phyloP scores from a whole-genome alignment of 2,329 filamentous ascomycete genomes.

The Sporothrix variecibatus region DNA sequence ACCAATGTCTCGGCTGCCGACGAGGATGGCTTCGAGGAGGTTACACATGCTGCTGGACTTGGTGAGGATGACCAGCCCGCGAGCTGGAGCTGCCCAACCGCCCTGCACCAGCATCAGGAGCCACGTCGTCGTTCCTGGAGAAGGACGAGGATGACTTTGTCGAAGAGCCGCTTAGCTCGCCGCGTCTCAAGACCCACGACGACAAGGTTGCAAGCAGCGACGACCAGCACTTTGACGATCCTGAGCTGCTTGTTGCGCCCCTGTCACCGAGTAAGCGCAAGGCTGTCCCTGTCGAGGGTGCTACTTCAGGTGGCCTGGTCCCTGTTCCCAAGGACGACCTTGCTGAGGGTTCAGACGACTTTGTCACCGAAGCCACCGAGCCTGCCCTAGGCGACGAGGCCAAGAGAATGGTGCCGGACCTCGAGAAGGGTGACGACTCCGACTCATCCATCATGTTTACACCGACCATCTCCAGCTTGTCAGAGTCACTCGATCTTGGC shows the following conservation, averaged over 20 bases:
- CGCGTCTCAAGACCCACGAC: constrained; percentile 62
- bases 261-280: constrained; percentile 55
- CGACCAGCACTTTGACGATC: constrained; percentile 55
- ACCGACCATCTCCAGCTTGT: constrained; percentile 32
- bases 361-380: constrained; percentile 32
- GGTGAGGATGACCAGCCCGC: constrained; percentile 59
- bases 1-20: constrained; percentile 70
- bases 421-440: constrained; percentile 34
- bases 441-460: constrained; percentile 36
- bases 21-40: constrained; percentile 93
- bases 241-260: constrained; percentile 58
- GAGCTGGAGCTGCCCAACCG: constrained; percentile 34
- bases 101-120: not conserved
- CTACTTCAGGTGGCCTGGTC: not conserved
- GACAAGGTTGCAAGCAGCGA: constrained; percentile 52
- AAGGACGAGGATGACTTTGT: constrained; percentile 74
- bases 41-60: constrained; percentile 68
- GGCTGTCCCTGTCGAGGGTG: not conserved
- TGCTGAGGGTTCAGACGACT: constrained; percentile 26
- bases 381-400: constrained; percentile 29
- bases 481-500: constrained; percentile 26
- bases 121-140: constrained; percentile 47
- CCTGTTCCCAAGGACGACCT: constrained; percentile 30
- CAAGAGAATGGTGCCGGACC: constrained; percentile 26
- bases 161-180: constrained; percentile 73